phyloP scores from a whole-genome alignment of 305 asterid species.

The Solanum hybrid region DNA sequence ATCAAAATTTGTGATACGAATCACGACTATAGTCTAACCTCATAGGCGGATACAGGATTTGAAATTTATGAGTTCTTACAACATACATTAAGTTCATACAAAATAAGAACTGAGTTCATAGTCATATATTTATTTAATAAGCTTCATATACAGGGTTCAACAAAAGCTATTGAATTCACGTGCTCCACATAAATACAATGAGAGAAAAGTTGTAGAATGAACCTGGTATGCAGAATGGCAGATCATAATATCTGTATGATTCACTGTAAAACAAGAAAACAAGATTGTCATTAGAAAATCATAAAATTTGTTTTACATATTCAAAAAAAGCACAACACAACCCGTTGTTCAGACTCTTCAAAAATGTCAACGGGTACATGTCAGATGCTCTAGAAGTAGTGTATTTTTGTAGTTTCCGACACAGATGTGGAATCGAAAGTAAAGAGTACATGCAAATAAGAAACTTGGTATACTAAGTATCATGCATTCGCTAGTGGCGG shows the following conservation, averaged over 20 bases:
- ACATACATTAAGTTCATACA: not conserved
- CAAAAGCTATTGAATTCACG: not conserved
- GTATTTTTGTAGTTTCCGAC: not conserved
- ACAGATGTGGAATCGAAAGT: not conserved
- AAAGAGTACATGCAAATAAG: not conserved
- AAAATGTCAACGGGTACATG: not conserved
- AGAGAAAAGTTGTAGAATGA: not conserved
- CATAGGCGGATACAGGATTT: not conserved
- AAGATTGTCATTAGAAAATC: not conserved
- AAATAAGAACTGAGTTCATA: not conserved
- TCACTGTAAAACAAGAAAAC: conserved; percentile 16
- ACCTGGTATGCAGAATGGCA: conserved; percentile 26
- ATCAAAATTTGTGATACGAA: not conserved
- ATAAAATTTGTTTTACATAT: not conserved
- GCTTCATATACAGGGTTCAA: not conserved
- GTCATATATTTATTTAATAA: not conserved
- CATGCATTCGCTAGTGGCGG: not conserved
- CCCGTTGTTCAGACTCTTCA: not conserved
- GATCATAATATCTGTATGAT: conserved; percentile 16
- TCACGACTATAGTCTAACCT: not conserved
- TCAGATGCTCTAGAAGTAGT: not conserved
- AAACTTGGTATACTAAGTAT: too few species aligned
- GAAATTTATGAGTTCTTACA: not conserved
- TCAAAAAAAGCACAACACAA: not conserved
- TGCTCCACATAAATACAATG: not conserved